phyloP scores from a whole-genome alignment of 305 asterid species.

The Fraxinus nigra region DNA sequence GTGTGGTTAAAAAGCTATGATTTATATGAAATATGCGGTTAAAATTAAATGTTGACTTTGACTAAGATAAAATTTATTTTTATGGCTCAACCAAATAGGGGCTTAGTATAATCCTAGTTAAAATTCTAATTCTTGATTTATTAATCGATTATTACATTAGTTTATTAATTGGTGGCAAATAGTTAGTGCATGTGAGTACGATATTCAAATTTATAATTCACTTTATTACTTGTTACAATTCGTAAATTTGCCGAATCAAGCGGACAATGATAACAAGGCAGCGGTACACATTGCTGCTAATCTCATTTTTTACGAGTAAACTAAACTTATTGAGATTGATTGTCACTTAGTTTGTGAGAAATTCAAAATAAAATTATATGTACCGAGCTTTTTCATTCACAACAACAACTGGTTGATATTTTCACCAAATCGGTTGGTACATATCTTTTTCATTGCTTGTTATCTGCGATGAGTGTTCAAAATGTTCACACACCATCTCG shows the following conservation, averaged over 20 bases:
- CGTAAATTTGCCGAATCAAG: background rate
- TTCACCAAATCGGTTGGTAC: background rate
- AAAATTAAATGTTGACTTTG: too few species aligned
- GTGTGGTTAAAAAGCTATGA: background rate
- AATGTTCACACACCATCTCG: background rate
- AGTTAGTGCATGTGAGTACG: background rate
- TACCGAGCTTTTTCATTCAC: background rate
- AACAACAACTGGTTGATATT: background rate
- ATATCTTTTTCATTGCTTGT: background rate
- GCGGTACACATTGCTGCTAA: background rate
- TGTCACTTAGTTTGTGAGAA: background rate
- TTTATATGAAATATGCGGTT: background rate
- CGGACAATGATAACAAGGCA: background rate
- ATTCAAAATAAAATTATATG: background rate
- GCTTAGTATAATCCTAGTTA: background rate
- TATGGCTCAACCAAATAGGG: background rate
- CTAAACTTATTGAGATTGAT: background rate
- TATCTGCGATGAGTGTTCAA: background rate
- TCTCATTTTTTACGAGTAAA: background rate
- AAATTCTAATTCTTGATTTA: background rate
- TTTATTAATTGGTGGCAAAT: background rate
- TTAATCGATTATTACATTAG: background rate
- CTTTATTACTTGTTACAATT: background rate
- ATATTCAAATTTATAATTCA: background rate
- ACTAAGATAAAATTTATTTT: too few species aligned